phyloP scores from a whole-genome alignment of 176 grass and related monocot species.

The Avena eriantha region DNA sequence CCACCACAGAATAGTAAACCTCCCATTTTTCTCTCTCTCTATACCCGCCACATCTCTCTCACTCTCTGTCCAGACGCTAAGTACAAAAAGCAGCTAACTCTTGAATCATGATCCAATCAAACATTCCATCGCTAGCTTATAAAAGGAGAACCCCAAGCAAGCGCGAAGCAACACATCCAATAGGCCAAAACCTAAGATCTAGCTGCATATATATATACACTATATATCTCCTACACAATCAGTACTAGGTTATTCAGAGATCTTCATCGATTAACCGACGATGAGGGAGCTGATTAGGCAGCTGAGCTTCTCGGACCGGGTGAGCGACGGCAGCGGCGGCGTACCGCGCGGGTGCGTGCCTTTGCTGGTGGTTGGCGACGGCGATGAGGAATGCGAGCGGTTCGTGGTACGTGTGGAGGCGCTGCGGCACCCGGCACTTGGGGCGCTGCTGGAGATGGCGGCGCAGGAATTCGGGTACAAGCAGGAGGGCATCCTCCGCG shows the following conservation, averaged over 20 bases:
- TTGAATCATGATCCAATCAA: neutral
- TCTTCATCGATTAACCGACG: neutral
- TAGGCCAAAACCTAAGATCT: neutral
- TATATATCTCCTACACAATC: neutral
- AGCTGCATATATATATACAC: neutral
- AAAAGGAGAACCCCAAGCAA: neutral
- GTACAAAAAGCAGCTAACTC: neutral
- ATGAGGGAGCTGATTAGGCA: slow-evolving; percentile 56
- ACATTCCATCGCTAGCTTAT: neutral
- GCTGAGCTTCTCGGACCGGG: slow-evolving; percentile 53
- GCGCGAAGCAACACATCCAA: neutral
- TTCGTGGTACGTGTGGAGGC: slow-evolving; percentile 67
- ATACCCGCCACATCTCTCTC: neutral
- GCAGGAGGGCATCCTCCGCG: slow-evolving; percentile 70
- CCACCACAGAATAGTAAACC: neutral
- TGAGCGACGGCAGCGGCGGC: slow-evolving; percentile 23
- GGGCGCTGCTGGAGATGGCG: slow-evolving; percentile 58
- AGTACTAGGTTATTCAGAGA: neutral
- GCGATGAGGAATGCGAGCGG: slow-evolving; percentile 41
- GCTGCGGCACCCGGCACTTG: slow-evolving; percentile 64
- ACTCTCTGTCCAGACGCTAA: neutral
- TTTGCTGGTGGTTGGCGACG: slow-evolving; percentile 55
- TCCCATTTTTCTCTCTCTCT: neutral
- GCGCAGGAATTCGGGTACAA: slow-evolving; percentile 76
- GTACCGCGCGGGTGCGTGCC: slow-evolving; percentile 75